Evolutionary conservation across 306 rosid genomes (phyloP), one percentile per base, ranked within the genome.

Genomic region (Hylodesmum podocarpum): DNA sequence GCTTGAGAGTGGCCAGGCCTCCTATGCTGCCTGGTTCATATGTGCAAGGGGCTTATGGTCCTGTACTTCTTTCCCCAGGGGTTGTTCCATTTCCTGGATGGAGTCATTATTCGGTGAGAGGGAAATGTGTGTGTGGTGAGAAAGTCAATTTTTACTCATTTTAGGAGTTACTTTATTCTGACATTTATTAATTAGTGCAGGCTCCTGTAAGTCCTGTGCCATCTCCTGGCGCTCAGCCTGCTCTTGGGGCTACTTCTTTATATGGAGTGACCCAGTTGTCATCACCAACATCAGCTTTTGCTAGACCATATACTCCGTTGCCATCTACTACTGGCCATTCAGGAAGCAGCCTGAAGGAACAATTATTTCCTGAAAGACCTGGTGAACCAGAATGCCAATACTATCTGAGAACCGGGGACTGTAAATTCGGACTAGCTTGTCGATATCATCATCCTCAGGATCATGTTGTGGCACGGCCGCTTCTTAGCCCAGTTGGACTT

Each of bases 401-500:
- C 71, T 93, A 83, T 70, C 68, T 93, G 68, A 93, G 86, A 88
- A 93, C 96, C 0, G 98, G 98, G 83, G 95, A 91, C 76, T 93
- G 96, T 80, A 93, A 93, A 84, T 93, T 70, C 75, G 96, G 98
- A 63, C 75, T 86, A 53, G 80, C 91, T 29, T 93, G 98, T 85
- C 90, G 98, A 59, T 93, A 34, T 80, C 91, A 93, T 84, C 98
- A 93, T 83, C 96, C 98, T 41, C 86, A 73, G 21, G 95, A 93
- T 24, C 88, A 54, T 58, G 73, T 69, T 34, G 72, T 70, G 64
- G 78, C 89, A 40, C 79, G 80, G 51, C 87, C 93, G 75, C 83
- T 82, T 77, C 98, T 91, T 57, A 91, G 88, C 74, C 88, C 93
- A 44, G 43, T 86, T 13, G 98, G 98, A 70, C 93, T 93, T 46